Base-by-base conservation (phyloP, 2,329 filamentous ascomycete species). In the Sporothrix euskadiensis region DNA sequence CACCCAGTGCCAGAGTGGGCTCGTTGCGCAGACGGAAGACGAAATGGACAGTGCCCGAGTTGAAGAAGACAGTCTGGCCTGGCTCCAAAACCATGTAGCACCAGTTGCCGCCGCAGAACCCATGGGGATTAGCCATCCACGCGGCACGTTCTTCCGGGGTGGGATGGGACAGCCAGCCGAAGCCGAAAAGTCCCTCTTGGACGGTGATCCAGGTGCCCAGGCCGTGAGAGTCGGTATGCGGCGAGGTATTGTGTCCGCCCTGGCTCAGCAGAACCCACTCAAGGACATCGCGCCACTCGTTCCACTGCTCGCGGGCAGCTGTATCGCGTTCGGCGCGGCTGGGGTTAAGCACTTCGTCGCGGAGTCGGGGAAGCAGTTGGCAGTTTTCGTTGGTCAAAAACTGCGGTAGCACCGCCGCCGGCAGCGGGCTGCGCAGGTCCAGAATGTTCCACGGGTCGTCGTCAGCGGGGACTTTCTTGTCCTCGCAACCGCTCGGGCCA, bases 311-410 rank as follows among this genome's bases (percentile, higher is more conserved):
- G 8, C 74, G 74, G 26, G 77, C 75, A 0, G 78, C 79, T 41
- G 75, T 75, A n/a, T 75, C 75, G 61, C 79, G 77, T 73, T 79
- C 78, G 4, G 78, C 78, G 19, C 78, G 77, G 39, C 73, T 68
- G 71, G 81, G 83, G 77, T 85, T 85, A 22, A 86, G 78, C 76
- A 78, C 76, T 9, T 77, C 75, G 75, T 79, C 77, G 4, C 78
- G 78, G 44, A 80, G 74, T 14, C 77, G 76, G 14, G 77, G 78
- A 30, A 80, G 76, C 47, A 80, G 75, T 72, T 79, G 78, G 65
- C 78, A 80, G 69, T 80, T 79, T 59, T 79, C 77, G 14, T 77
- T 75, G 1, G 76, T 78, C 72, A 79, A 47, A 59, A 80, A 79
- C 26, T 68, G 71, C 16, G 78, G 78, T 22, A 78, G 75, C 32